Base-by-base conservation (phyloP, 2,329 filamentous ascomycete genomes). In the Colletotrichum sp. region DNA sequence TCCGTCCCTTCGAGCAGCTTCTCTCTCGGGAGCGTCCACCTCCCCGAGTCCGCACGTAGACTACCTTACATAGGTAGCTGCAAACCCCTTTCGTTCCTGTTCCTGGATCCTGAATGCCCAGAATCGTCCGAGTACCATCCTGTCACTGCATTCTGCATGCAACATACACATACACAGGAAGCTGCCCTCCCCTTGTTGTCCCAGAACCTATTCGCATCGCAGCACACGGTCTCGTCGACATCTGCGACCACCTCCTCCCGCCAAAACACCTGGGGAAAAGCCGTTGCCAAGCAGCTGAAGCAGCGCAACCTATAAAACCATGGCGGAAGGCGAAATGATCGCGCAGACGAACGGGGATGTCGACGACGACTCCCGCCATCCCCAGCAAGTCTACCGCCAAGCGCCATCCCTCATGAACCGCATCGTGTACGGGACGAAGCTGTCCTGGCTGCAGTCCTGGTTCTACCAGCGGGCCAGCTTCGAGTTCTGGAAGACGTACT, bases 11-110 rank as follows among this genome's bases (percentile, higher is more conserved):
- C 63, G 64, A 39, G 75, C 59, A 77, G 76, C 26, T 77, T 77
- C 73, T 73, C 63, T 69, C 36, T 69, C 73, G 76, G 76, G 69
- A 66, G n/a, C 69, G 60, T 62, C 65, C n/a, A 63, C 76, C 64
- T 65, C 28, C 36, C 69, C 73, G 73, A 77, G 52, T 73, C 60
- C 76, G 76, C 64, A 73, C 69, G 8, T 76, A 68, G 30, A 16
- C 8, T 66, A 1, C 44, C 44, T 52, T 70, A 52, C 44, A 52
- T 52, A 52, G 44, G 44, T 52, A 21, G 44, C 44, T 52, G 44
- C 44, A 52, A 52, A 21, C 44, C 44, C 44, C n/a, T 52, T 24
- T 2, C 44, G 44, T 21, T 52, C 44, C 39, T 44, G 39, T 18
- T 39, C 39, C 12, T 52, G n/a, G n/a, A 21, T 52, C n/a, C 44